A percentile compares a stretch with the other conserved stretches of the same genome.
Conservation (phyloP, 805 yeast genomes). For the Ogataea nonfermentans region DNA sequence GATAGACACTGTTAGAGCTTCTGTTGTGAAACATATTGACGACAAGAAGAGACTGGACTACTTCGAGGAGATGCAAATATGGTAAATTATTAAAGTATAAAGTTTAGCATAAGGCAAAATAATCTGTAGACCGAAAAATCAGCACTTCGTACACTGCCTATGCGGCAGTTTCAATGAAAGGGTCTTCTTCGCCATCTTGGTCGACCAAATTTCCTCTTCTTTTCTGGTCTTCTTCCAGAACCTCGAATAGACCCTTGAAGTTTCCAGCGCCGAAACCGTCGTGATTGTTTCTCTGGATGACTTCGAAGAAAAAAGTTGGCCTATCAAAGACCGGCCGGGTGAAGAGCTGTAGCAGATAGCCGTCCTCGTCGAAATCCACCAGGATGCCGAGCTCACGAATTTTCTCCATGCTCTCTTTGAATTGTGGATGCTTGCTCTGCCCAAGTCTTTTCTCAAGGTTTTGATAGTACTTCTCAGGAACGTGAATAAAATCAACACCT, state of each 20-base stretch:
- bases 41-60: conserved; percentile 25
- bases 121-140: too few species aligned
- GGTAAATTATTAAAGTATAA: conserved; percentile 28
- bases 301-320: conserved; percentile 79
- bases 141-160: conserved; percentile 1
- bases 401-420: conserved; percentile 51
- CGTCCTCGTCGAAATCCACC: conserved; percentile 73
- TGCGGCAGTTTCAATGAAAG: conserved; percentile 10
- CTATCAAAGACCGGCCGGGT: conserved; percentile 74
- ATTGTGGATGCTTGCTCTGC: conserved; percentile 35
- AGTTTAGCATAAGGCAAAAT: too few species aligned
- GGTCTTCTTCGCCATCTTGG: conserved; percentile 19
- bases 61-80: conserved; percentile 36
- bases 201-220: conserved; percentile 59
- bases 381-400: conserved; percentile 56
- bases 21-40: conserved; percentile 21
- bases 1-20: conserved; percentile 33
- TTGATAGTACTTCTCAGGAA: conserved; percentile 57
- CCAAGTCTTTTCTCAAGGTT: conserved; percentile 46
- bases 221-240: conserved; percentile 74
- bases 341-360: conserved; percentile 79
- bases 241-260: conserved; percentile 76
- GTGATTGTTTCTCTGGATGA: conserved; percentile 76
- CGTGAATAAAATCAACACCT: conserved; percentile 68
- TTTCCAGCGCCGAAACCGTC: conserved; percentile 90